A percentile compares a stretch with the other conserved stretches of the same genome.
phyloP scores from a whole-genome alignment of 371 early-diverging fungal genomes.

The Catenaria anguillulae region DNA sequence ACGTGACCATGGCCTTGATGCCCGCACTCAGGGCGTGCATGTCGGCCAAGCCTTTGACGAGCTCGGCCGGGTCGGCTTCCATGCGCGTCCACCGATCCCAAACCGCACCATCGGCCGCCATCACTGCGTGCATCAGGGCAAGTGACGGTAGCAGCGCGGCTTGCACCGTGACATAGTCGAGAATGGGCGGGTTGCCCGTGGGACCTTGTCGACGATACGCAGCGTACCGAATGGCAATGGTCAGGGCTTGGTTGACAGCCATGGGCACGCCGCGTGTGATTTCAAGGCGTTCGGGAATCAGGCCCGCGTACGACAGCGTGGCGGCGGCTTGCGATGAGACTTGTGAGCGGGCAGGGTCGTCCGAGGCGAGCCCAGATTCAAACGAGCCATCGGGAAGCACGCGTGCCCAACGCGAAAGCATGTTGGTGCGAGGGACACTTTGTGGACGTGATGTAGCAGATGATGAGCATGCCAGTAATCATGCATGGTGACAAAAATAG shows the following conservation, averaged over 20 bases:
- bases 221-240: constrained; percentile 51
- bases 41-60: constrained; percentile 38
- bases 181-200: constrained; percentile 43
- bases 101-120: constrained; percentile 20
- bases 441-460: no score
- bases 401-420: constrained; percentile 55
- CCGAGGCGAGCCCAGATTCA: constrained; percentile 23
- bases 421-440: constrained; percentile 59
- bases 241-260: constrained; percentile 34
- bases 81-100: constrained; percentile 19
- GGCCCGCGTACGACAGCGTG: constrained; percentile 40
- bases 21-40: constrained; percentile 44
- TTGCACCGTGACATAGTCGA: constrained; percentile 52
- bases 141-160: constrained; percentile 39
- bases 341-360: background rate
- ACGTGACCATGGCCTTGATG: constrained; percentile 35
- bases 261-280: constrained; percentile 23
- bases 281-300: constrained; percentile 49
- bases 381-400: constrained; percentile 45
- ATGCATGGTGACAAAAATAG: no score
- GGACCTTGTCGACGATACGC: constrained; percentile 45
- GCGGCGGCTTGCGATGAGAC: constrained; percentile 17
- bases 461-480: no score
- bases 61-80: constrained; percentile 20
- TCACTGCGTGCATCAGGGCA: constrained; percentile 35